Base-by-base conservation (phyloP, 1,284 basidiomycete species). In the Trametes versicolor region DNA sequence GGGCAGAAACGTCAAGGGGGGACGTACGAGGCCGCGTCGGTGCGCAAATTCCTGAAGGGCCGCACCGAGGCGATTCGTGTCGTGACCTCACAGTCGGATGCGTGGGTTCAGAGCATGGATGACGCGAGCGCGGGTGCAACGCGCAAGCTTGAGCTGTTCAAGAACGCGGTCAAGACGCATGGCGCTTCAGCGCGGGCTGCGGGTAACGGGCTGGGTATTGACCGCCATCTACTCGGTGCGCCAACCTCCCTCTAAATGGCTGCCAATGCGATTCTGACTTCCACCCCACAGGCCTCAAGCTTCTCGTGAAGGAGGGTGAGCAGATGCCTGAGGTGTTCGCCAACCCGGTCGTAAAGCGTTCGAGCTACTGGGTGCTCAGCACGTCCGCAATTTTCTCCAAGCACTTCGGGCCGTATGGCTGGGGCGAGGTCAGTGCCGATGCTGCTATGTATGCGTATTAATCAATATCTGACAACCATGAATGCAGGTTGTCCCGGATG, bases 21-120 rank as follows among this genome's bases (percentile, higher is more conserved):
- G 4, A 95, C 95, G 23, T 97, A 97, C 76, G 96, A 97, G 78
- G 92, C 95, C 59, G 95, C 95, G 21, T 90, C 92, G 69, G 95
- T 93, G 25, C 84, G 95, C 32, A 86, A 85, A 74, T 97, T 94
- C 79, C 85, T 87, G 77, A 94, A 95, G 75, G 95, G 95, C 13
- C 84, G 95, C 17, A 97, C 95, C 49, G 96, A 97, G 80, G 89
- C 92, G 34, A 94, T 97, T 66, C 85, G 96, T 4, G 92, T 94
- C 61, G 88, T 93, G 29, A 89, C 85, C 25, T 80, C 79, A 43
- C 91, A 95, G 77, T 86, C 87, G 47, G 89, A 92, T 71, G 85
- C 83, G 23, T 97, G 93, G 83, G 89, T 88, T 45, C 76, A 78
- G 61, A 88, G 89, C 59, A 96, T 97, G 94, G 85, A 92, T 70